A percentile compares a stretch with the other conserved stretches of the same genome.
Evolutionary conservation across 2,329 filamentous ascomycete species (phyloP).

Genomic region (Clathrospora elynae): DNA sequence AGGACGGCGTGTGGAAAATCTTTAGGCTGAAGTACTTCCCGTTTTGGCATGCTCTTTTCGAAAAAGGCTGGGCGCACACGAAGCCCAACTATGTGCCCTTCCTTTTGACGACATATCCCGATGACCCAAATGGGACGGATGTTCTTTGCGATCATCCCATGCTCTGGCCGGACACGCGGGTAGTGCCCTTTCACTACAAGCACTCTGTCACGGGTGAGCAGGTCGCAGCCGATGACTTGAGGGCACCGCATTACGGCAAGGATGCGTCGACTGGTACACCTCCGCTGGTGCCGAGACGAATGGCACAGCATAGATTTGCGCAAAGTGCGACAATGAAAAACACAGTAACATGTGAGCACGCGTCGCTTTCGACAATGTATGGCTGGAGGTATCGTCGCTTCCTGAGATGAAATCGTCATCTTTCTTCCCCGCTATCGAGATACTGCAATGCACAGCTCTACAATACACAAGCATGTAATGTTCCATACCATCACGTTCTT

Average conservation of each 20-base stretch:
- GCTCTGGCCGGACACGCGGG: slow-evolving; percentile 62
- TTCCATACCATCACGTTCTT: not conserved
- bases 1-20: slow-evolving; percentile 60
- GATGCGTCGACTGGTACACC: slow-evolving; percentile 50
- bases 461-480: not conserved
- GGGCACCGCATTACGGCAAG: slow-evolving; percentile 55
- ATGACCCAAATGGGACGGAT: slow-evolving; percentile 59
- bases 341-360: no score
- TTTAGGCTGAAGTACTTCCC: slow-evolving; percentile 62
- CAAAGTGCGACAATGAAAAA: no score
- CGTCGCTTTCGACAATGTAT: not conserved
- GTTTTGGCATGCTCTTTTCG: slow-evolving; percentile 61
- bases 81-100: slow-evolving; percentile 61
- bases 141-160: slow-evolving; percentile 60
- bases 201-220: slow-evolving; percentile 58
- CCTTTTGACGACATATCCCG: slow-evolving; percentile 55
- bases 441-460: not conserved
- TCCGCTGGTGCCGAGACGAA: slow-evolving; percentile 48
- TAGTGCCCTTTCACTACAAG: slow-evolving; percentile 60
- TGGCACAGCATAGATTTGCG: slow-evolving; percentile 6
- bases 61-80: slow-evolving; percentile 60
- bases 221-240: slow-evolving; percentile 55
- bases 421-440: not conserved
- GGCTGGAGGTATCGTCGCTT: no score
- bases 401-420: no score